Base-by-base conservation (phyloP, 805 yeast species). In the Kazachstania bromeliacearum region DNA sequence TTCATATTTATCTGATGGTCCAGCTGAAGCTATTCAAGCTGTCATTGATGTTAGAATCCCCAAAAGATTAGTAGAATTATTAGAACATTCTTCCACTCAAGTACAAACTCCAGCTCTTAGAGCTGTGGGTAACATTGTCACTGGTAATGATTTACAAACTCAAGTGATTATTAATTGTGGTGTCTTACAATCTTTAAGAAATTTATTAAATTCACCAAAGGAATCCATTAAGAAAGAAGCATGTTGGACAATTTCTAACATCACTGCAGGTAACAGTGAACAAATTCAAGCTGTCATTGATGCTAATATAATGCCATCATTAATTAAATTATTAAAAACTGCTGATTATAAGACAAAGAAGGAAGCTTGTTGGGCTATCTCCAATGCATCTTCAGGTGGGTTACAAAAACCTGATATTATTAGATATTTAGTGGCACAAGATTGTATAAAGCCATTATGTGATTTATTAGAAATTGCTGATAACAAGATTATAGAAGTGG, bases 281-380 rank as follows among this genome's bases (percentile, higher is more conserved):
- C 98, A 92, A 68, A 87, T 89, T 53, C 96, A 89, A 67, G 89
- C 96, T 12, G 97, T 92, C 35, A 88, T 92, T 52, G 95, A 88
- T 59, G 79, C 89, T 42, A 92, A 92, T 65, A 70, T 92, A 58
- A 79, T 92, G 46, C 98, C 97, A 28, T 95, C 88, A 40, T 73
- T 85, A 46, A 78, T 92, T 50, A 79, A 87, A 58, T 65, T 79
- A 45, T 71, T 92, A 59, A 73, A 76, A 52, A 71, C 75, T 38
- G 96, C 92, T 43, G 97, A 89, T 55, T 88, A 87, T 69, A 88
- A 87, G 69, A 89, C 97, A 24, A 84, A 84, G 60, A 92, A 89
- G 63, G 98, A 92, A 68, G 98, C 98, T 3, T 89, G 97, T 70
- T 92, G 98, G 98, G 97, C 97, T 24, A 82, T 92, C 47, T 87